Base-by-base conservation (phyloP, 257 asterid species). In the Solanum acaule region DNA sequence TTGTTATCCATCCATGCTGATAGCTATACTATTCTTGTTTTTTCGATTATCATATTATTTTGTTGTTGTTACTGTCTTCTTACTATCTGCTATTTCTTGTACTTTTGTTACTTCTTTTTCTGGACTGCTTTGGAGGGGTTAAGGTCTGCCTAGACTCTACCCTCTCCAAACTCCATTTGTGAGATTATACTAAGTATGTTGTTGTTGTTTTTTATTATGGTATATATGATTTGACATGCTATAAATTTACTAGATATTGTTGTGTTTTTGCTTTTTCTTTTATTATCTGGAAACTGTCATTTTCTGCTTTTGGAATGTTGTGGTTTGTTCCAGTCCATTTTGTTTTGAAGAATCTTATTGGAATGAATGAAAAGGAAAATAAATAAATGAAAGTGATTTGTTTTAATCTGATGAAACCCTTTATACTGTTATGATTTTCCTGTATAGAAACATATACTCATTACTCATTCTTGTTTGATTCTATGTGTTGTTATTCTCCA, bases 231-330 rank as follows among this genome's bases (percentile, higher is more conserved):
- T 93, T 92, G 93, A 91, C 93, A 22, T 89, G 90, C 87, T 44
- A 56, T 65, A 72, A 91, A 91, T 92, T 89, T 92, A 88, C 72
- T 89, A 87, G 91, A 89, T 92, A 87, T 81, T 87, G 92, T 90
- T 88, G 88, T 61, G 87, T 82, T 91, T 87, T 89, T 73, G 68
- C 18, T 77, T 92, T 87, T 89, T 75, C 42, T 52, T 46, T 29
- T 82, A 38, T 88, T 89, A 92, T 91, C 91, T 87, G 93, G 86
- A 85, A 88, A 82, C 92, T 91, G 89, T 84, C 91, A 70, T 90
- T 92, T 92, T 91, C 91, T 49, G 34, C 65, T 71, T 93, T 94
- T 94, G 98, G 94, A 94, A 84, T 92, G 90, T 94, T 94, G 91
- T 94, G 93, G 92, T 90, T 93, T 91, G 96, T 92, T 49, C 90